Percentiles rank a stretch among this genome's conserved stretches.
These are phyloP conservation scores for Ananas comosus DNA, from an alignment of 176 grass and related monocot genomes.

Conservation along the genomic window DNA sequence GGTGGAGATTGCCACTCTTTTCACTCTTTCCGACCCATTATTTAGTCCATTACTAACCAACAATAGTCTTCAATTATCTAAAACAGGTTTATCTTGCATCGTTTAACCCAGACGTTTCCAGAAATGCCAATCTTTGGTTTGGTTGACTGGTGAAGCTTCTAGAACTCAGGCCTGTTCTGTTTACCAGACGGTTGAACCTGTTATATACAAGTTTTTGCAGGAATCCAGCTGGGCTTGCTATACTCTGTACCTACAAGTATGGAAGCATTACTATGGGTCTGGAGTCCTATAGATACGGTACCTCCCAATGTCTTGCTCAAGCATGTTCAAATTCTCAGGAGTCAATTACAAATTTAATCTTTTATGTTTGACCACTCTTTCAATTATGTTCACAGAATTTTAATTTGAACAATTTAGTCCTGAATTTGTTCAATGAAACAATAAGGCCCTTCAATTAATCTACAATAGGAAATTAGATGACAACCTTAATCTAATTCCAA, in stretches of 20 bases:
- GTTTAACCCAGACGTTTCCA: constrained; percentile 58
- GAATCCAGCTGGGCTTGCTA: constrained; percentile 95
- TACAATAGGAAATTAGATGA: constrained; percentile 11
- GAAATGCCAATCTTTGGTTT: constrained; percentile 69
- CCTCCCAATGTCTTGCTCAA: constrained; percentile 11
- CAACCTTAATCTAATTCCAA: constrained; percentile 9
- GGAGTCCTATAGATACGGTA: constrained; percentile 95
- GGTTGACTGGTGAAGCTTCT: constrained; percentile 71
- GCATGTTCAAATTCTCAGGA: not conserved
- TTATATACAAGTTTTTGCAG: constrained; percentile 32
- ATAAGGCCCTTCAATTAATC: not conserved
- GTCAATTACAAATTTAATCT: not conserved
- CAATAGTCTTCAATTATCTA: constrained; percentile 7
- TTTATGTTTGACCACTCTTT: no score
- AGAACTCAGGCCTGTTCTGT: constrained; percentile 12
- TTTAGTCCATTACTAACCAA: not conserved
- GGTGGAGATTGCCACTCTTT: not conserved
- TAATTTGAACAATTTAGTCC: no score
- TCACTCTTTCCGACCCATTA: not conserved
- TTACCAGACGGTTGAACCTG: not conserved
- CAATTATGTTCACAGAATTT: no score
- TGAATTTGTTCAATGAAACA: not conserved
- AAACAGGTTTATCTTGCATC: constrained; percentile 71
- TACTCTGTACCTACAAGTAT: constrained; percentile 92
- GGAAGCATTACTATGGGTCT: constrained; percentile 86